Conservation (phyloP, 225 moss, liverwort and hornwort species). For the Neckera pumila region DNA sequence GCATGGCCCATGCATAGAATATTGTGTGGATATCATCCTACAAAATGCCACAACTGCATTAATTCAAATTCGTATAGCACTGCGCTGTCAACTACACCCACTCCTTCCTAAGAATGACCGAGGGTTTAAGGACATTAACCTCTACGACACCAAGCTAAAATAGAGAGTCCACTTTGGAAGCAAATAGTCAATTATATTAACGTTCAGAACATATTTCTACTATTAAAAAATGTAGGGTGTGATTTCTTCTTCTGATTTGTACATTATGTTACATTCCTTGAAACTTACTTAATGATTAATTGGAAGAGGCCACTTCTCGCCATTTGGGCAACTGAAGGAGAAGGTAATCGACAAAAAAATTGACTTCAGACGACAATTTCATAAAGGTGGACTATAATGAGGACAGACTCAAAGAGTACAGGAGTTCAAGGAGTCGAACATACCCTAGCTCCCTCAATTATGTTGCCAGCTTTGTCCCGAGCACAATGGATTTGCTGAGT, state of each 20-base stretch:
- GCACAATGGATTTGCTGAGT: constrained; percentile 96
- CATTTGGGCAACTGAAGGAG: neutral
- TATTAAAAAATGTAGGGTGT: neutral
- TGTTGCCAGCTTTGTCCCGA: constrained; percentile 84
- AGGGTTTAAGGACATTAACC: neutral
- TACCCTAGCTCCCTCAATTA: constrained; percentile 74
- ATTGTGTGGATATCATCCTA: constrained; percentile 96
- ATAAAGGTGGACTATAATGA: neutral
- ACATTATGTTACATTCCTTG: neutral
- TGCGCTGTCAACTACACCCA: neutral
- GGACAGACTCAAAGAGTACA: neutral
- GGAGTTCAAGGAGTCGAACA: neutral
- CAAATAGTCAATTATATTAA: neutral
- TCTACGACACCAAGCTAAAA: neutral
- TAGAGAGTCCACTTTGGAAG: neutral
- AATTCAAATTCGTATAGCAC: neutral
- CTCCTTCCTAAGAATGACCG: neutral
- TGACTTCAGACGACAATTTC: neutral
- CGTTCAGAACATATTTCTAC: neutral
- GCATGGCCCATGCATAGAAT: constrained; percentile 98
- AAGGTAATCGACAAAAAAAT: neutral
- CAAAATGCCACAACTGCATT: neutral
- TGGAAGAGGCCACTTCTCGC: neutral
- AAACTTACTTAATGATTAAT: neutral
- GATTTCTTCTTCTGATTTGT: neutral